These are phyloP conservation scores for Myxozyma vanderwaltii DNA, from an alignment of 805 yeast species.

Conservation along the genomic window DNA sequence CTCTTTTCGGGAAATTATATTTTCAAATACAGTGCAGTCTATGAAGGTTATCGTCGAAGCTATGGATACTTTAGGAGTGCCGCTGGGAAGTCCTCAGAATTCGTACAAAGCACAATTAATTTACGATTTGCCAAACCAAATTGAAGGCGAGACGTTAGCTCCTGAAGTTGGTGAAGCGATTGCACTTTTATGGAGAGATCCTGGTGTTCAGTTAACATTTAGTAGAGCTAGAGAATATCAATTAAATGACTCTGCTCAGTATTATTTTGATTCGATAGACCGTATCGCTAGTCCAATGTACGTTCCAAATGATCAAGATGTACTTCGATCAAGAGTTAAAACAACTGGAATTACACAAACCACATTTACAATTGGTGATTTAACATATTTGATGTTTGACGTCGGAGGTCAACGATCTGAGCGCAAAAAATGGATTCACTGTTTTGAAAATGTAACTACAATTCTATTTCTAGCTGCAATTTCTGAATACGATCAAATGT, in stretches of 20 bases:
- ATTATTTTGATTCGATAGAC: constrained; percentile 73
- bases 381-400: constrained; percentile 77
- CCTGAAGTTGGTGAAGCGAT: constrained; percentile 73
- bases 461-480: constrained; percentile 86
- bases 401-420: constrained; percentile 97
- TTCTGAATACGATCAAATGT: constrained; percentile 87
- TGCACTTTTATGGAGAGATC: constrained; percentile 65
- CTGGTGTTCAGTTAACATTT: constrained; percentile 48
- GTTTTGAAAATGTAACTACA: constrained; percentile 87
- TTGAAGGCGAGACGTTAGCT: constrained; percentile 40
- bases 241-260: constrained; percentile 77
- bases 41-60: constrained; percentile 48
- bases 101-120: constrained; percentile 17
- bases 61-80: constrained; percentile 65
- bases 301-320: constrained; percentile 76
- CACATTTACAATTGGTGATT: constrained; percentile 65
- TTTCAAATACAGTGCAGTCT: constrained; percentile 75
- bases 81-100: constrained; percentile 58
- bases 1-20: constrained; percentile 82
- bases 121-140: constrained; percentile 22
- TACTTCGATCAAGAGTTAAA: constrained; percentile 85
- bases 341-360: constrained; percentile 96
- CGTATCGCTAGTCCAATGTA: constrained; percentile 67
- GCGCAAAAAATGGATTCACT: constrained; percentile 91
- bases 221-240: constrained; percentile 74